Conservation (phyloP, 1,284 basidiomycete genomes). For the Fomitopsis palustris region DNA sequence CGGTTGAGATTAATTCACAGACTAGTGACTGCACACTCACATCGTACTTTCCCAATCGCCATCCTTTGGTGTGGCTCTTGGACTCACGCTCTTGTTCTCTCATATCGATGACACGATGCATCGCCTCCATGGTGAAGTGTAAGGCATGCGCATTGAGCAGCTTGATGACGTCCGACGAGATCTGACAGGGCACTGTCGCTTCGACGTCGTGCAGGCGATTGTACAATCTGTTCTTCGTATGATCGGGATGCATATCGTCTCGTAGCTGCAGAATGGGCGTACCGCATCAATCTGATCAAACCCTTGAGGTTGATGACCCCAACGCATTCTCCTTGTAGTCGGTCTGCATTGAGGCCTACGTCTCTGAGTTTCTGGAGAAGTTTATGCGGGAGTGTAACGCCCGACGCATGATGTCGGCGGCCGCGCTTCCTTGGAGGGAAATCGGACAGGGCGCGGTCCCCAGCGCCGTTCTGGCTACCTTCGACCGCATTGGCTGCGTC, state of each 20-base stretch:
- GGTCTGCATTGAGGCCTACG: slow-evolving; percentile 40
- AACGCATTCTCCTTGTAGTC: slow-evolving; percentile 39
- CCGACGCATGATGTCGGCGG: slow-evolving; percentile 26
- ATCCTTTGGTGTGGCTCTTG: slow-evolving; percentile 56
- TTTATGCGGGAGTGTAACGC: slow-evolving; percentile 42
- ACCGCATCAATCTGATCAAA: slow-evolving; percentile 39
- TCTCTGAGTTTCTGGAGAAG: slow-evolving; percentile 37
- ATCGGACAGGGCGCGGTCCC: neutral
- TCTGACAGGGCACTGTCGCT: slow-evolving; percentile 22
- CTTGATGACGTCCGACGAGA: slow-evolving; percentile 28
- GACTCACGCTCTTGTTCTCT: slow-evolving; percentile 53
- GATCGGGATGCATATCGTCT: neutral
- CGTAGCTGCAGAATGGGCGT: slow-evolving; percentile 11
- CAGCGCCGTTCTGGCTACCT: no score
- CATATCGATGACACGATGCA: slow-evolving; percentile 47
- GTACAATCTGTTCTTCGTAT: slow-evolving; percentile 18
- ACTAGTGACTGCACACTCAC: slow-evolving; percentile 11
- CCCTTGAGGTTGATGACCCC: slow-evolving; percentile 48
- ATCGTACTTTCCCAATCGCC: slow-evolving; percentile 35
- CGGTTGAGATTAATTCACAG: slow-evolving; percentile 17
- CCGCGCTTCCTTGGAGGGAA: neutral
- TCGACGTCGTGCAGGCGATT: slow-evolving; percentile 33
- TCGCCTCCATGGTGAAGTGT: slow-evolving; percentile 47
- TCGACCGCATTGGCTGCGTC: neutral
- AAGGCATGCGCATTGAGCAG: slow-evolving; percentile 40